Base-by-base conservation (phyloP, 1,139 yeast genomes). In the Yamadazyma conglobata region DNA sequence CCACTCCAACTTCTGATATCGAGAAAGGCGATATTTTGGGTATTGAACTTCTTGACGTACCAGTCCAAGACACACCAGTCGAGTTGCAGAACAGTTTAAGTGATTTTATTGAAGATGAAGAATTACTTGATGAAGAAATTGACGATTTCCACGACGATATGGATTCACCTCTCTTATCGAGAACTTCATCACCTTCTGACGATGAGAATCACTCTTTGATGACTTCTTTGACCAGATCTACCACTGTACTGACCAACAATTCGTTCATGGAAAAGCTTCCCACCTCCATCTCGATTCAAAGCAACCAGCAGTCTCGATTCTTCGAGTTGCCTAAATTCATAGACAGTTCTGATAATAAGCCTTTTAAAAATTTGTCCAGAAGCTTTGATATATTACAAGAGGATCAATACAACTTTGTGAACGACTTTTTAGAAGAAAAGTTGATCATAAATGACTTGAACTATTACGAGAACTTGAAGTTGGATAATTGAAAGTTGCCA, bases 371-470 rank as follows among this genome's bases (percentile, higher is more conserved):
- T 23, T 32, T 38, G 16, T 15, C 29, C 19, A 44, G 37, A 39
- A 43, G 34, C 31, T 42, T 43, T 40, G 47, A 52, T 45, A 51
- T 48, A 44, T 25, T 56, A 20, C 53, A 59, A 30, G 64, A 60
- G 36, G 72, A 65, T 40, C 61, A 61, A 38, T 65, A 64, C 43
- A 61, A 64, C 40, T 54, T 56, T 55, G 57, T 64, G 26, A 63
- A 64, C 24, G 71, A 65, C 41, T 59, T 64, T 32, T 51, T 64
- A 34, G 70, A 63, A 41, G 71, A 65, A 36, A 63, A 61, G 39
- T 50, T 65, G 37, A 50, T 61, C 38, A 58, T 53, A 40, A 61
- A 61, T 39, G 65, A 61, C 40, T 42, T 60, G 21, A 51, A 48
- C 32, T 62, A 62, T 44, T 62, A 62, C 36, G 60, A 44, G 28